Evolutionary conservation across 129 eudicot genomes (phyloP), one percentile per base, ranked within the genome.

Genomic region (Arctium lappa): DNA sequence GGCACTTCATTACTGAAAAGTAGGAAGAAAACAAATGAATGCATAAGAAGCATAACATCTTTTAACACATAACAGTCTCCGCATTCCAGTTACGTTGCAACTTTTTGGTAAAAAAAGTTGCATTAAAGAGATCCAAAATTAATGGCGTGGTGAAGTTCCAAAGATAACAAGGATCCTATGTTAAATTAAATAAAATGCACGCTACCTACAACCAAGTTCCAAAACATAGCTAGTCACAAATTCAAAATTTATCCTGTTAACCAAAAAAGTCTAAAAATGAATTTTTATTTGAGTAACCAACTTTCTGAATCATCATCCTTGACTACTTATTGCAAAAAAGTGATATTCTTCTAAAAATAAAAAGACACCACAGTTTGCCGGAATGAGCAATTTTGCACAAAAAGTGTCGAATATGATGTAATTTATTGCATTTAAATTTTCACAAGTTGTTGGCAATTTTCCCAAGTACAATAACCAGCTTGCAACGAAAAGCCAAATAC

Each of bases 1-100:
- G 68, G 81, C 53, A 72, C 79, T 39, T 72, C 86, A 72, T 78
- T 2, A 5, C 86, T 84, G 83, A 78, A 71, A 71, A 10, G 8
- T 3, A 69, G 56, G 32, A 83, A 78, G 31, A 72, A 72, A 40
- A 42, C 5, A 22, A 2, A 44, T 31, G 44, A 53, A 56, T 10
- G 18, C 29, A 34, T 22, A 37, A 62, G 31, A 81, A n/a, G 65
- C 65, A 53, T 53, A 53, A 44, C 50, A 37, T 37, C 5, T 37
- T 4, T 37, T 37, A 37, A 39, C 4, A 37, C 40, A 37, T 37
- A 37, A 37, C 44, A 39, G 6, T 39, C 44, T 8, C 44, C 0
- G 8, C 44, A 39, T 5, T 39, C 8, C 37, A 44, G 38, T 29
- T 31, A 30, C 3, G 3, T 50, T 50, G 69, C 60, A 5, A 42